Conservation (phyloP, 1,284 basidiomycete species). For the Coriolopsis trogii region DNA sequence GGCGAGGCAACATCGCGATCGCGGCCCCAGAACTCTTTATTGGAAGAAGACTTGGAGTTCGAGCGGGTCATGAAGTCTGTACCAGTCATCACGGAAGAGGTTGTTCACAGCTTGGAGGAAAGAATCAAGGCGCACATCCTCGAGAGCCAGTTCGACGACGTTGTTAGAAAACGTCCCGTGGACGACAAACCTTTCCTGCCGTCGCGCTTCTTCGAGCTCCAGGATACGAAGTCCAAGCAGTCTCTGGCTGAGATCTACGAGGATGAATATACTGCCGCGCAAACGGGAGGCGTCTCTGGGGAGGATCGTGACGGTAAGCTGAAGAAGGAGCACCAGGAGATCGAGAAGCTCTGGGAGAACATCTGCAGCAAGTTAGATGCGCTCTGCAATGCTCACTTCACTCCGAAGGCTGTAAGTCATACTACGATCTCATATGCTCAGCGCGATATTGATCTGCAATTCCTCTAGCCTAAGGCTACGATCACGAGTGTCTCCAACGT, state of each 20-base stretch:
- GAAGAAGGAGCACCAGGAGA: slow-evolving; percentile 86
- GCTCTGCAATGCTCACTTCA: slow-evolving; percentile 93
- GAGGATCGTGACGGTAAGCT: slow-evolving; percentile 91
- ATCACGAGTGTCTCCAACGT: slow-evolving; percentile 90
- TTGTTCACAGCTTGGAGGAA: slow-evolving; percentile 84
- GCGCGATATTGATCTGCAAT: too few species aligned
- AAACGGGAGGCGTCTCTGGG: slow-evolving; percentile 51
- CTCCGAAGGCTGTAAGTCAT: slow-evolving; percentile 83
- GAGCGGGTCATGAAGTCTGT: slow-evolving; percentile 88
- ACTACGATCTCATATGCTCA: too few species aligned
- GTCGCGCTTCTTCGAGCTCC: slow-evolving; percentile 86
- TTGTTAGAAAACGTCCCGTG: slow-evolving; percentile 76
- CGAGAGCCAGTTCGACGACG: slow-evolving; percentile 90
- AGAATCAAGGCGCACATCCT: slow-evolving; percentile 91
- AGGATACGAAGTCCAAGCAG: slow-evolving; percentile 86
- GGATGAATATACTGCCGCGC: slow-evolving; percentile 81
- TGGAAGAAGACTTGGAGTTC: slow-evolving; percentile 96
- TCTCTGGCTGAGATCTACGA: slow-evolving; percentile 97
- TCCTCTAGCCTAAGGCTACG: slow-evolving; percentile 84
- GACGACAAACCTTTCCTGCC: slow-evolving; percentile 92
- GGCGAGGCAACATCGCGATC: slow-evolving; percentile 87
- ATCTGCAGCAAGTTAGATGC: slow-evolving; percentile 93
- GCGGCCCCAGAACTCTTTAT: slow-evolving; percentile 89
- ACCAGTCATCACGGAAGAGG: slow-evolving; percentile 91
- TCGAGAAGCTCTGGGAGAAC: slow-evolving; percentile 82